Percentiles rank a stretch among this genome's conserved stretches.
Evolutionary conservation across 306 rosid species (phyloP).

Genomic region (Coriaria nepalensis): DNA sequence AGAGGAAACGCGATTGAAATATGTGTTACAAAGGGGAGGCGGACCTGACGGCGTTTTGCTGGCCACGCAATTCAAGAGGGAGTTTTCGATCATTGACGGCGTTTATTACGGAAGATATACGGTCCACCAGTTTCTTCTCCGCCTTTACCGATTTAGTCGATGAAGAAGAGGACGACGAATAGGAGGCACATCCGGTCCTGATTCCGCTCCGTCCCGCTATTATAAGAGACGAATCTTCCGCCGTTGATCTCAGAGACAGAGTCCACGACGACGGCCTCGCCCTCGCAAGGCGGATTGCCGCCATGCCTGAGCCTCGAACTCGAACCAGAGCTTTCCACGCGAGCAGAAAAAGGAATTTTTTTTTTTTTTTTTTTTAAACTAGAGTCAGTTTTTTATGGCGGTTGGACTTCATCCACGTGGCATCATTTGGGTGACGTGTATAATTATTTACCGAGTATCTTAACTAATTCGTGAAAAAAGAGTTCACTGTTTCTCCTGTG

Average conservation of each 20-base stretch:
- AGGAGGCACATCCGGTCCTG: conserved; percentile 11
- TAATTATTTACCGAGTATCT: no score
- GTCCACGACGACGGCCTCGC: conserved; percentile 5
- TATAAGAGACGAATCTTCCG: conserved; percentile 1
- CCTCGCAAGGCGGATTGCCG: conserved; percentile 36
- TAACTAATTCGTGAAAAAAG: no score
- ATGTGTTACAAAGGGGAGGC: neutral
- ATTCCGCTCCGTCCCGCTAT: neutral
- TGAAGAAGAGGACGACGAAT: conserved; percentile 4
- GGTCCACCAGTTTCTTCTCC: conserved; percentile 51
- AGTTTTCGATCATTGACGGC: conserved; percentile 68
- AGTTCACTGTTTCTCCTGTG: no score
- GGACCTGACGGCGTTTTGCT: conserved; percentile 64
- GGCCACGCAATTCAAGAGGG: conserved; percentile 85
- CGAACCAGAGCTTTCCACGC: neutral
- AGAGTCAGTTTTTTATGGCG: neutral
- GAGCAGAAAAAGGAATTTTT: no score
- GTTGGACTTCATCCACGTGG: conserved; percentile 8
- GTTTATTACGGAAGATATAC: conserved; percentile 60
- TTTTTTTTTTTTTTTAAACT: no score
- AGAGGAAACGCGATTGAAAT: neutral
- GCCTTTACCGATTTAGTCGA: conserved; percentile 32
- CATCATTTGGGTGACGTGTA: neutral
- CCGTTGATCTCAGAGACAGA: conserved; percentile 14
- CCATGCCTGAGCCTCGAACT: conserved; percentile 23